phyloP scores from a whole-genome alignment of 2,329 filamentous ascomycete genomes.

The Ceratocystiopsis brevicomis region DNA sequence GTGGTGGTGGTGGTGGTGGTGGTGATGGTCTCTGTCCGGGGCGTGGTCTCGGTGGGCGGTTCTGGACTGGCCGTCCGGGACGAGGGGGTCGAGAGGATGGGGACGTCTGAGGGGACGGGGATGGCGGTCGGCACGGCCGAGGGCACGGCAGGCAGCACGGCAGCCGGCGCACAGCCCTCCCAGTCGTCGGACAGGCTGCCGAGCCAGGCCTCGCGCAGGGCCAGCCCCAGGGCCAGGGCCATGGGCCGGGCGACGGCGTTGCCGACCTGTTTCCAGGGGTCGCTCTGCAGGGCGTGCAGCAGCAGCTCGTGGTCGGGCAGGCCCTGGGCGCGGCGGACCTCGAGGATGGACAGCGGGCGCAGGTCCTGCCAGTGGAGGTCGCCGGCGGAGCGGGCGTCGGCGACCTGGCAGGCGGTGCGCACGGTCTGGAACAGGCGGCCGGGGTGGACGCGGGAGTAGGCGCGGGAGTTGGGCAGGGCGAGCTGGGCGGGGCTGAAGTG shows the following conservation, averaged over 20 bases:
- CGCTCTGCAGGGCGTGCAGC: constrained; percentile 27
- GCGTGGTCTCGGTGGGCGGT: too few species aligned
- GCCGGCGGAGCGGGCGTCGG: constrained; percentile 36
- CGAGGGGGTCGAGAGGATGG: too few species aligned
- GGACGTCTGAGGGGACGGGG: too few species aligned
- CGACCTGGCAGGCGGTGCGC: constrained; percentile 30
- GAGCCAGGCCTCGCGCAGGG: constrained; percentile 39
- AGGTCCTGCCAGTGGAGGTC: constrained; percentile 47
- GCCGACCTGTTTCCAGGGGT: constrained; percentile 50
- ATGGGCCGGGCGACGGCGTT: constrained; percentile 59
- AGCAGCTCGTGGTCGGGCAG: constrained; percentile 53
- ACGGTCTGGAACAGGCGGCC: constrained; percentile 40
- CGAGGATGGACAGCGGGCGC: constrained; percentile 43
- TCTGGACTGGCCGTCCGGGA: too few species aligned
- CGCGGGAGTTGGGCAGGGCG: constrained; percentile 7
- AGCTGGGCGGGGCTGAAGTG: constrained; percentile 18
- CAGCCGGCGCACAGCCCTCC: too few species aligned
- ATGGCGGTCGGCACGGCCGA: too few species aligned
- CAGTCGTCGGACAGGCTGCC: constrained; percentile 20
- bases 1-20: too few species aligned
- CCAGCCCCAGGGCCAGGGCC: constrained; percentile 45
- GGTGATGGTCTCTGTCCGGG: too few species aligned
- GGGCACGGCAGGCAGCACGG: not conserved
- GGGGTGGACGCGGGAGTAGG: constrained; percentile 25
- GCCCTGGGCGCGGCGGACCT: constrained; percentile 50